Evolutionary conservation across 2,329 filamentous ascomycete species (phyloP), one percentile per base, ranked within the genome.

Genomic region (Aspergillus sergii): DNA sequence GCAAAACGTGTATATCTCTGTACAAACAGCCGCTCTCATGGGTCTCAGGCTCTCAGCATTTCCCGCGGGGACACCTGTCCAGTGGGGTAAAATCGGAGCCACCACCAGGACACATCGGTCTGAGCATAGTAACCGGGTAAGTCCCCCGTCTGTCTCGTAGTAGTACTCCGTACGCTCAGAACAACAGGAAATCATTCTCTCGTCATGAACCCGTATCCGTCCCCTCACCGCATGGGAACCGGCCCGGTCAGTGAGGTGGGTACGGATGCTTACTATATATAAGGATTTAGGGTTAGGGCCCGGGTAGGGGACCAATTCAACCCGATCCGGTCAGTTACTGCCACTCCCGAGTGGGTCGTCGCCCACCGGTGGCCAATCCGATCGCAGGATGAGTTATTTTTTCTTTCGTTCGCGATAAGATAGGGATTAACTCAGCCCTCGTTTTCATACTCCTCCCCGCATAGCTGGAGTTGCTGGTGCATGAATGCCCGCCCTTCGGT

Each of bases 401-500:
- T 28, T n/a, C 3, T n/a, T 41, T 41, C 34, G 14, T 36, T 36
- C n/a, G 21, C 51, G 51, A 55, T 55, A 55, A 39, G 51, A 55
- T 55, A 55, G 28, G 14, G 21, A 28, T 36, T n/a, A 4, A 26
- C 11, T 55, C 51, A 55, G 30, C 51, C 51, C 32, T 55, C 51
- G n/a, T 26, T 55, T 7, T 55, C 51, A 26, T 48, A 56, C 34
- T 63, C 62, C 59, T 59, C 63, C 43, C 41, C 63, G 30, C 41
- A 55, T 21, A 21, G 54, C 12, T 63, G 64, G 23, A 74, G 59
- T 60, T 73, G 70, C 12, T 71, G 67, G 59, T 75, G 73, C 54
- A 75, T 62, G 61, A 71, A 73, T 14, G 72, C 67, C n/a, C 73
- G 64, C 1, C 73, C 72, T 55, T 76, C 75, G 5, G 83, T 84